These are phyloP conservation scores for Sporothrix dimorphospora DNA, from an alignment of 2,329 filamentous ascomycete genomes.

Conservation along the genomic window DNA sequence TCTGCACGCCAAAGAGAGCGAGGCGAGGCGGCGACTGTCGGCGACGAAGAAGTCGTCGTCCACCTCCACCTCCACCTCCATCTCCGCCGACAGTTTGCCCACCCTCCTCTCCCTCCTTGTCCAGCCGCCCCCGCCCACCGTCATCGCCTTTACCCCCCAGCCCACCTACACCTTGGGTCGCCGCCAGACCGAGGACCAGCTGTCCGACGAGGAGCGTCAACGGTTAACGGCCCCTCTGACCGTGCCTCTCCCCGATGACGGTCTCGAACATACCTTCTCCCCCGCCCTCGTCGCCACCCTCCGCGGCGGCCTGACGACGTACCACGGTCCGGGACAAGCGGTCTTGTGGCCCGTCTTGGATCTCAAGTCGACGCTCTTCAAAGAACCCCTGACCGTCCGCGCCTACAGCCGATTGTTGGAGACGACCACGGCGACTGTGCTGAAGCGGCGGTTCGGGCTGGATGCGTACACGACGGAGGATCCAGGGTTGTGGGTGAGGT, in stretches of 20 bases:
- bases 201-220: constrained; percentile 51
- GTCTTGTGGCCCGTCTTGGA: constrained; percentile 94
- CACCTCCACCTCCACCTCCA: too few species aligned
- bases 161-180: constrained; percentile 91
- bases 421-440: constrained; percentile 69
- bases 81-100: not conserved
- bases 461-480: constrained; percentile 68
- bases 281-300: constrained; percentile 71
- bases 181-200: constrained; percentile 61
- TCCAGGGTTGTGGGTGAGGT: constrained; percentile 79
- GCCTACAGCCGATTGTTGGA: constrained; percentile 81
- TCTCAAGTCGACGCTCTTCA: constrained; percentile 54
- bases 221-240: constrained; percentile 49
- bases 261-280: constrained; percentile 39
- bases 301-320: constrained; percentile 91
- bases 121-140: constrained; percentile 62
- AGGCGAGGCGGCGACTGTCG: constrained; percentile 2
- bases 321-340: constrained; percentile 91
- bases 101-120: constrained; percentile 29
- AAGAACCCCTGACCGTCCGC: constrained; percentile 62
- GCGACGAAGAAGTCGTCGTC: not conserved
- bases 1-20: constrained; percentile 59
- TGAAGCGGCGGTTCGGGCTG: constrained; percentile 61
- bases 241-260: too few species aligned
- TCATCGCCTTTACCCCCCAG: constrained; percentile 80